phyloP scores from a whole-genome alignment of 176 grass and related monocot genomes.

The Avena atlantica region DNA sequence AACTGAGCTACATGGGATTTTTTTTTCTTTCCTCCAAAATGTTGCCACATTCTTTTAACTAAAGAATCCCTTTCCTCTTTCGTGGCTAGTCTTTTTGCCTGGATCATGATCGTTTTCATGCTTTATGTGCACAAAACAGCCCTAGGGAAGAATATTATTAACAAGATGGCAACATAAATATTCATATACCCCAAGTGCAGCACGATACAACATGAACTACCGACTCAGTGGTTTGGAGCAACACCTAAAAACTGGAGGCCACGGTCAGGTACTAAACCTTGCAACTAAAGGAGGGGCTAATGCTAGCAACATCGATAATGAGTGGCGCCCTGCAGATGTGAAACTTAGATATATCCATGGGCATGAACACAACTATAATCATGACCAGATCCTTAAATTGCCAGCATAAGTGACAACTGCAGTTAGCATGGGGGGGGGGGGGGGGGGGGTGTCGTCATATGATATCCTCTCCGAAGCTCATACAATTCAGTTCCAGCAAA shows the following conservation, averaged over 20 bases:
- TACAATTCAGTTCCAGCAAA: constrained; percentile 10
- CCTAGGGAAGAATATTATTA: neutral
- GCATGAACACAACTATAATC: constrained; percentile 10
- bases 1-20: too few relatives aligned
- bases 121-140: neutral
- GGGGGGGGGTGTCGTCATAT: neutral
- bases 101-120: neutral
- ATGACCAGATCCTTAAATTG: neutral
- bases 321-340: neutral
- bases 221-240: neutral
- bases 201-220: neutral
- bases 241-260: neutral
- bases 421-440: neutral
- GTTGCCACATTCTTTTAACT: neutral
- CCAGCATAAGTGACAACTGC: constrained; percentile 19
- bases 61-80: neutral
- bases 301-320: neutral
- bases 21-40: neutral
- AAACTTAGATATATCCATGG: neutral
- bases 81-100: too few relatives aligned
- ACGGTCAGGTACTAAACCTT: neutral
- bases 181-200: neutral
- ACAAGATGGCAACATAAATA: neutral
- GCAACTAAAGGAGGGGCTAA: neutral
- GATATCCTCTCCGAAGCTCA: constrained; percentile 17